Base-by-base conservation (phyloP, 257 asterid genomes). In the Henckelia pumila region DNA sequence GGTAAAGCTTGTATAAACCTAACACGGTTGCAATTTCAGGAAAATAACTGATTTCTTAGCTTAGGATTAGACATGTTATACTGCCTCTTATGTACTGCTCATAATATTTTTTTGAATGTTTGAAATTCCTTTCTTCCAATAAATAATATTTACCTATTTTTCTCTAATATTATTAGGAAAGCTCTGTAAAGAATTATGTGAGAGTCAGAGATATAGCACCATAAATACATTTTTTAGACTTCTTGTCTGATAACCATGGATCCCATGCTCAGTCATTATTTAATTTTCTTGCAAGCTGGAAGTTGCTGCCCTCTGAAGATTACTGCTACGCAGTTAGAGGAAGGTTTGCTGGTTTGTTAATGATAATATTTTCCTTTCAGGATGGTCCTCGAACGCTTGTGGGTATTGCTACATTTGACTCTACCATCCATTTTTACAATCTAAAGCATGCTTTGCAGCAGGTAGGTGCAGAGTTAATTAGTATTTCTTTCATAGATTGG, bases 351-450 rank as follows among this genome's bases (percentile, higher is more conserved):
- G 26, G 26, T 25, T 35, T 35, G 37, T 10, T 14, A 20, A 53
- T 74, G 61, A 49, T 72, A 63, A 57, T 57, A 53, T 73, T 76
- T 37, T 67, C 66, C 70, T 74, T 88, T 84, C 91, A 94, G 99
- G 96, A 86, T 70, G 95, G 95, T 76, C 95, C 95, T 70, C 88
- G 91, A 68, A 90, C 97, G 22, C 77, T 85, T 88, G 95, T 88
- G 73, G 99, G 99, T 53, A 77, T 93, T 84, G 97, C 96, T 76
- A 93, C 99, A 47, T 93, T 83, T 83, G 99, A 93, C 73, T 85
- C 95, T 33, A 91, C 92, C 68, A 85, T 93, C 77, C 99, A 93
- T 83, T 93, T 93, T 75, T 93, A 93, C 92, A 84, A 88, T 88
- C 80, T 93, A 62, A 93, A 86, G 74, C 90, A 95, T 64, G 88